Evolutionary conservation across 1,284 basidiomycete genomes (phyloP), one percentile per base, ranked within the genome.

Genomic region (Tetrapyrgos nigripes): DNA sequence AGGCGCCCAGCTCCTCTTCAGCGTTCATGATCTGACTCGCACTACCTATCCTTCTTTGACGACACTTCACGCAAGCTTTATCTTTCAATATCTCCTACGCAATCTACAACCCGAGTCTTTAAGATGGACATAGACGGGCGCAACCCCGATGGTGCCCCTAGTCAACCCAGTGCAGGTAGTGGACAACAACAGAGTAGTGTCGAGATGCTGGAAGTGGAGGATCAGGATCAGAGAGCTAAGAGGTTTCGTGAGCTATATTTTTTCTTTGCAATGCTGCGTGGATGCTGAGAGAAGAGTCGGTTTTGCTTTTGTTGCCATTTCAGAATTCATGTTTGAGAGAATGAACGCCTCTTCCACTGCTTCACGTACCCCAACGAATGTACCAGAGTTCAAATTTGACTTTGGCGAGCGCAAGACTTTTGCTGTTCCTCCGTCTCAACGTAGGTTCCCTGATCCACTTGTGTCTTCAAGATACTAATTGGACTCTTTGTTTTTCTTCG

Each of bases 171-270:
- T 40, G 13, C 37, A 6, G 29, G 6, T 28, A 1, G 44, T n/a
- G n/a, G n/a, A n/a, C n/a, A n/a, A 26, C 52, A 57, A 43, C 27
- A 28, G 40, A 35, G 27, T 21, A 48, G 11, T 28, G 49, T 61
- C 9, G 58, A 63, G 8, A 46, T 63, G 11, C 73, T 75, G 55
- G 75, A 77, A 53, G 66, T 71, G 47, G 73, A 75, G 60, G 73
- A 76, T 59, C 72, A 77, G 27, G 74, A 76, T 2, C 65, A 67
- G 13, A 73, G 74, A 46, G 66, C 67, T 33, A 50, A 54, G 6
- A 62, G 73, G 35, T 67, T 75, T 13, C 55, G 73, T 77, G 29
- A 49, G 73, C 19, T 51, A 17, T 14, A 27, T 17, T 53, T 4
- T 44, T 29, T 45, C 10, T 29, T 44, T 43, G n/a, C 46, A 53